Evolutionary conservation across 352 stramenopile species (phyloP), one percentile per base, ranked within the genome.

Genomic region (Pythium dissotocum): DNA sequence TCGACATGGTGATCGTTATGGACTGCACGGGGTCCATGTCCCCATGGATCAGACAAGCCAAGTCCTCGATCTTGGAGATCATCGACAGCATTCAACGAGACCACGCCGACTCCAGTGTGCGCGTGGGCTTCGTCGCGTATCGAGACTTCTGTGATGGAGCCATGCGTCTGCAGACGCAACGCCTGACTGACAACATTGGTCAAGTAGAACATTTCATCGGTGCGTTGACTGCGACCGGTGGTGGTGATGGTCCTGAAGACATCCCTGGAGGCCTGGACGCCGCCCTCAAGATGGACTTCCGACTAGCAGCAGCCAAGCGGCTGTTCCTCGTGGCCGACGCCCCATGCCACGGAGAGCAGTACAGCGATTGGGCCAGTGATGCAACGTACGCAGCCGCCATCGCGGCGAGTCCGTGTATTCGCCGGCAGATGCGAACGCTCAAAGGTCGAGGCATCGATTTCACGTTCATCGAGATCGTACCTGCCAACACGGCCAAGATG

Each of bases 1-100:
- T 86, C 1, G 76, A 86, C 6, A 61, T 86, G 9, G 78, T 86
- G 36, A 73, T 83, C 18, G 73, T 71, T 1, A 82, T 86, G 76
- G 78, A 83, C 48, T 86, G 76, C 49, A 86, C 78, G 16, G 30
- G 13, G 0, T 86, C 76, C 9, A 83, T 83, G 76, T 6, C 4
- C 21, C 52, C 48, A 10, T 86, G 71, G 72, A 86, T 83, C 35
- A 1, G 49, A 1, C 5, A 70, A 26, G 75, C 77, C 21, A 76
- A 80, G 40, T 24, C 49, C n/a, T 61, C 73, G 0, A 67, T 81
- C 6, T 26, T 72, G 8, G 59, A 56, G 4, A 80, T 83, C 48
- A 82, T 86, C 40, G 53, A 63, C 33, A 73, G 60, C 10, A 63
- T 80, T 28, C 71, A 74, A 38, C 16, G 9, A 1, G 63, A 75